Percentiles rank a stretch among this genome's conserved stretches.
Evolutionary conservation across 345 rosid genomes (phyloP).

Genomic region (Boechera divaricarpa): DNA sequence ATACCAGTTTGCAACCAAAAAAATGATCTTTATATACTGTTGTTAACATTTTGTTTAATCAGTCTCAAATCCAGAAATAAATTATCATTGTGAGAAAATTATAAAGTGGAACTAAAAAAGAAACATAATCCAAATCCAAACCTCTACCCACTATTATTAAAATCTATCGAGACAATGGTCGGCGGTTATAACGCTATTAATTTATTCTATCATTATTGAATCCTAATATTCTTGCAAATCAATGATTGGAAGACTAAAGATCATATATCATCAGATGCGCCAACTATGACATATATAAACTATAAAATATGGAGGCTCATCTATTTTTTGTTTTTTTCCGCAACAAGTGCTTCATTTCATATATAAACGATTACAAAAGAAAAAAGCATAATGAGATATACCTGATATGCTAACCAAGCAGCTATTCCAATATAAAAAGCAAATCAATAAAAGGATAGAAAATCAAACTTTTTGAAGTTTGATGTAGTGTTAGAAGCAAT

Average conservation of each 20-base stretch:
- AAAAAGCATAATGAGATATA: too few relatives aligned
- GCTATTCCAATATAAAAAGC: too few relatives aligned
- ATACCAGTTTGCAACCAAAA: not conserved
- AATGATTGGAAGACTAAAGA: slow-evolving; percentile 26
- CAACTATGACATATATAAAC: slow-evolving; percentile 4
- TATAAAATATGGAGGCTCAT: not conserved
- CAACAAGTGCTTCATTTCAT: too few relatives aligned
- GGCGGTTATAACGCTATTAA: slow-evolving; percentile 34
- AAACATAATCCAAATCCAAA: slow-evolving; percentile 20
- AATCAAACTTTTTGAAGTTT: too few relatives aligned
- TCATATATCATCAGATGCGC: slow-evolving; percentile 27
- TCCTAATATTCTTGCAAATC: slow-evolving; percentile 11
- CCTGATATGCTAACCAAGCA: too few relatives aligned
- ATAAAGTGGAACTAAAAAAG: slow-evolving; percentile 16
- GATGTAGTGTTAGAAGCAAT: too few relatives aligned
- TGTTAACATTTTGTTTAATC: not conserved
- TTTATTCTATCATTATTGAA: slow-evolving; percentile 24
- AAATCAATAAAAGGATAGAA: too few relatives aligned
- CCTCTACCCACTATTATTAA: slow-evolving; percentile 18
- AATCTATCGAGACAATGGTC: slow-evolving; percentile 39
- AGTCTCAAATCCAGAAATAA: not conserved
- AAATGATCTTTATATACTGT: not conserved
- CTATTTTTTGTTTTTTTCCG: not conserved
- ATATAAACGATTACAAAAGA: too few relatives aligned
- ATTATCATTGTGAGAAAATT: not conserved